Conservation (phyloP, 2,329 filamentous ascomycete species). For the Beauveria brongniartii region DNA sequence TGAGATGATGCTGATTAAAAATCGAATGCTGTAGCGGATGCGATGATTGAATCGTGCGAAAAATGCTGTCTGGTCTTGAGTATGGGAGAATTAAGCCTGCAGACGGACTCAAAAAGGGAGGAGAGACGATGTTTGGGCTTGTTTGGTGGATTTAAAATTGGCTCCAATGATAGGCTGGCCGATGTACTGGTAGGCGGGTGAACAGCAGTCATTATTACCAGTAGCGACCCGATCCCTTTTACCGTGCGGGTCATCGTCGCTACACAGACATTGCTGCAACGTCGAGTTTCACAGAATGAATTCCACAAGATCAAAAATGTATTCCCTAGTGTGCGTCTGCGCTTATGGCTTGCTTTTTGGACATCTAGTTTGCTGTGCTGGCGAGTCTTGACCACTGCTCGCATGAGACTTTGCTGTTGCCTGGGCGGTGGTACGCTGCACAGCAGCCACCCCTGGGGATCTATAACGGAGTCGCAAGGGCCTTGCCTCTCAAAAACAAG, state of each 20-base stretch:
- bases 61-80: not conserved
- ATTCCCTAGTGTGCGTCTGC: too few species aligned
- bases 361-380: too few species aligned
- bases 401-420: not conserved
- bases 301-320: too few species aligned
- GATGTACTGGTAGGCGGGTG: too few species aligned
- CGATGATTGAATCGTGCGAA: not conserved
- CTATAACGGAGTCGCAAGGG: too few species aligned
- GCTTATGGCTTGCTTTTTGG: too few species aligned
- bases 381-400: not conserved
- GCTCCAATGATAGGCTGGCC: not conserved
- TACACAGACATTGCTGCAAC: not conserved
- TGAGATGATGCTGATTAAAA: not conserved
- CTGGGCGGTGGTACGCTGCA: too few species aligned
- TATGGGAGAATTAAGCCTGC: not conserved
- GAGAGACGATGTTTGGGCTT: not conserved
- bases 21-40: not conserved
- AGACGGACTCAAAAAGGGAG: not conserved
- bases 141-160: constrained; percentile 10
- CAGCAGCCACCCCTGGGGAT: too few species aligned
- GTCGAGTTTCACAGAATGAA: too few species aligned
- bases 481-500: too few species aligned
- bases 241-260: not conserved
- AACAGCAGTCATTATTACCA: too few species aligned
- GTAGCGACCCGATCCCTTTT: not conserved